Conservation (phyloP, 805 yeast species). For the Metschnikowia aberdeeniae region DNA sequence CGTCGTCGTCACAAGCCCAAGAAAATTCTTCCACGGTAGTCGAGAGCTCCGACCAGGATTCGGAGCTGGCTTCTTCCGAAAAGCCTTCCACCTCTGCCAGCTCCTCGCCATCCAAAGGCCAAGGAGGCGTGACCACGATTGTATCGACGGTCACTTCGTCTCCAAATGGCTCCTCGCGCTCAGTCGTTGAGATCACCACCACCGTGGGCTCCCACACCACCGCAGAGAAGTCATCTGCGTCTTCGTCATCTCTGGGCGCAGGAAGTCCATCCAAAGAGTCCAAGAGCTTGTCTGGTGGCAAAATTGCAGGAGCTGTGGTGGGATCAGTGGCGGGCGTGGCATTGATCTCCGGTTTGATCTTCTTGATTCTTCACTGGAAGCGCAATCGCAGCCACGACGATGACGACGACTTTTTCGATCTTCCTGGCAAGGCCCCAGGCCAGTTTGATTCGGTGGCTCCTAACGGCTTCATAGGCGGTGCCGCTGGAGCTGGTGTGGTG, state of each 20-base stretch:
- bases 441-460: slow-evolving; percentile 22
- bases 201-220: slow-evolving; percentile 13
- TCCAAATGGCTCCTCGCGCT: slow-evolving; percentile 11
- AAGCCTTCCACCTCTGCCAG: background rate
- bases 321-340: slow-evolving; percentile 39
- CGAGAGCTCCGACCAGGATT: background rate
- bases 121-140: slow-evolving; percentile 17
- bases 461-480: slow-evolving; percentile 21
- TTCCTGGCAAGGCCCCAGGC: slow-evolving; percentile 19
- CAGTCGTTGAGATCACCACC: slow-evolving; percentile 22
- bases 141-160: slow-evolving; percentile 19
- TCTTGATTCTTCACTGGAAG: slow-evolving; percentile 42
- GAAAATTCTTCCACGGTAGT: background rate
- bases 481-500: slow-evolving; percentile 17
- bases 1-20: background rate
- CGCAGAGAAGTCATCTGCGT: slow-evolving; percentile 7
- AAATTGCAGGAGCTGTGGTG: slow-evolving; percentile 42
- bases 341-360: slow-evolving; percentile 24
- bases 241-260: slow-evolving; percentile 4
- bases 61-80: background rate
- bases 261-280: slow-evolving; percentile 10
- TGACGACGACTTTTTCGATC: slow-evolving; percentile 33
- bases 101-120: slow-evolving; percentile 6
- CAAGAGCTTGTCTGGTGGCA: slow-evolving; percentile 30
- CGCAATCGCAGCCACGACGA: slow-evolving; percentile 31